A percentile compares a stretch with the other conserved stretches of the same genome.
Conservation (phyloP, 2,329 filamentous ascomycete species). For the Fusarium caatingaense region DNA sequence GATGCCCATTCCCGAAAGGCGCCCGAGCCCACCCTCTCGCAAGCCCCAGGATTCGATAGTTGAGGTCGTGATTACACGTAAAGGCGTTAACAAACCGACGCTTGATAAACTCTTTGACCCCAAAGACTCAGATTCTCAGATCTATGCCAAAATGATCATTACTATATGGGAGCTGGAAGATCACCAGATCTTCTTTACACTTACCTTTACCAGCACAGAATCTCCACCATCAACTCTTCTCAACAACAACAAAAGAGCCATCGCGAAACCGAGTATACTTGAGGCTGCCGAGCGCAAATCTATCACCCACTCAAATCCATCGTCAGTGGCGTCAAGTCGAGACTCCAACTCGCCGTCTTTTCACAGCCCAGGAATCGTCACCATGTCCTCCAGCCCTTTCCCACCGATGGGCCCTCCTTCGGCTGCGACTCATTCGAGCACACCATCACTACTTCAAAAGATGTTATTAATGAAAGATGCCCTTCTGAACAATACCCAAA, state of each 20-base stretch:
- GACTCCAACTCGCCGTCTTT: constrained; percentile 61
- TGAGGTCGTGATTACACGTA: constrained; percentile 73
- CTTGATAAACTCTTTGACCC: constrained; percentile 51
- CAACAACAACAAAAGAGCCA: constrained; percentile 51
- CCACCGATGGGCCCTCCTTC: constrained; percentile 75
- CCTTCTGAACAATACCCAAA: constrained; percentile 77
- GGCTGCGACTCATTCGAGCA: constrained; percentile 63
- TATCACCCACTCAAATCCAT: constrained; percentile 58
- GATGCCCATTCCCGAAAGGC: constrained; percentile 50
- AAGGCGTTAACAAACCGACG: constrained; percentile 55
- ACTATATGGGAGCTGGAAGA: constrained; percentile 78
- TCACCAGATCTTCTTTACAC: constrained; percentile 74
- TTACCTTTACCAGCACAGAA: constrained; percentile 76
- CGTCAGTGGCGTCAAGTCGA: constrained; percentile 61
- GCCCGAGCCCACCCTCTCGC: constrained; percentile 39
- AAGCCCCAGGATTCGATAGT: constrained; percentile 70
- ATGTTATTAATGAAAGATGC: constrained; percentile 81
- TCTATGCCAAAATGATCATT: constrained; percentile 80
- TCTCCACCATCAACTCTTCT: constrained; percentile 50
- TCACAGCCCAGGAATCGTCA: constrained; percentile 63
- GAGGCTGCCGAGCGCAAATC: constrained; percentile 61
- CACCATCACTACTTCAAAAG: constrained; percentile 77
- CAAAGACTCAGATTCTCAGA: constrained; percentile 54
- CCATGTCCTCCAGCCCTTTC: constrained; percentile 69
- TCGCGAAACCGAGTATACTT: constrained; percentile 55